phyloP scores from a whole-genome alignment of 2,329 filamentous ascomycete species.

The Arthrobotrys iridis region DNA sequence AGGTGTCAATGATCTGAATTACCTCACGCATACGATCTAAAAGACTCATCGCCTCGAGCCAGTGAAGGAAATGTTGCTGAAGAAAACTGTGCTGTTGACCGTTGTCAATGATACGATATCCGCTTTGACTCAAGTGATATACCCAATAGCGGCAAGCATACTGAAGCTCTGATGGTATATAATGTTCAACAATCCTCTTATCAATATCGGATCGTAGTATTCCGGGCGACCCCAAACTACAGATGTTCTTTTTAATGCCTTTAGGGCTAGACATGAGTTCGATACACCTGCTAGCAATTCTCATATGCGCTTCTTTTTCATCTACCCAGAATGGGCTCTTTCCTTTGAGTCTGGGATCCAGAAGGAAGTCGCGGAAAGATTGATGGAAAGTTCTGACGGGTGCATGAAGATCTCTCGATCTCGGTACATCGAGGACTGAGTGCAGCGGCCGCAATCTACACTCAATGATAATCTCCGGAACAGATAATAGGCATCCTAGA shows the following conservation, averaged over 20 bases:
- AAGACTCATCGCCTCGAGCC: constrained; percentile 5
- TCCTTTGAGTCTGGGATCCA: neutral
- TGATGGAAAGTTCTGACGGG: constrained; percentile 16
- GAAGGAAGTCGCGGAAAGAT: constrained; percentile 58
- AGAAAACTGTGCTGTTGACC: neutral
- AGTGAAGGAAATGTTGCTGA: neutral
- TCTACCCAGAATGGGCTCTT: neutral
- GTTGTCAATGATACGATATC: neutral
- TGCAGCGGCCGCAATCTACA: neutral
- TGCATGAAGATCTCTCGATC: neutral
- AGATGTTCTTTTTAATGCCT: constrained; percentile 52
- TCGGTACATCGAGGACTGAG: constrained; percentile 4
- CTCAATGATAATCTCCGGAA: neutral
- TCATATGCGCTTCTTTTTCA: neutral
- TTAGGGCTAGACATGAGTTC: constrained; percentile 41
- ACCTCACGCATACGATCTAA: neutral
- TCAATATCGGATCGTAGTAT: constrained; percentile 47
- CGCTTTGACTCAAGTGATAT: neutral
- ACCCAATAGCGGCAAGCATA: constrained; percentile 24
- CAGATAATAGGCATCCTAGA: neutral
- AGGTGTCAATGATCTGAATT: neutral
- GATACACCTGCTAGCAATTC: neutral
- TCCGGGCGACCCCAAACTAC: constrained; percentile 58
- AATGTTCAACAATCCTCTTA: neutral
- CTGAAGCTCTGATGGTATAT: neutral